Conservation (phyloP, 805 yeast species). For the Hanseniaspora clermontiae region DNA sequence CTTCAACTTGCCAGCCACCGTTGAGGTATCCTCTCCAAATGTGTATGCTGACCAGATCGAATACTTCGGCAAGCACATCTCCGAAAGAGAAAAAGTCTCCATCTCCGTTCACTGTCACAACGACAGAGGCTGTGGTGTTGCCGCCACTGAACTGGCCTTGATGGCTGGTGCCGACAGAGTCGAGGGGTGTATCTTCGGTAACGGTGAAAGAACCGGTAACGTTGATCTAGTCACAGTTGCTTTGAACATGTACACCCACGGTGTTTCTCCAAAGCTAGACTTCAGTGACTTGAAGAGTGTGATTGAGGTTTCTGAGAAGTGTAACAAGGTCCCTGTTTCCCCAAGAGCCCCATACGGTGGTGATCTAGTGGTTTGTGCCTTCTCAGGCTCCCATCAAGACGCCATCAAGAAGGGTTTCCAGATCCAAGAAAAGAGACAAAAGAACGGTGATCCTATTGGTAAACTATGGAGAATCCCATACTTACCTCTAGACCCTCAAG, state of each 20-base stretch:
- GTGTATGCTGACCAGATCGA: slow-evolving; percentile 72
- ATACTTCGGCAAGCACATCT: slow-evolving; percentile 53
- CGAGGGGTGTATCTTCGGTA: slow-evolving; percentile 72
- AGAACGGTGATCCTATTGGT: slow-evolving; percentile 33
- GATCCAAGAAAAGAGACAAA: slow-evolving; percentile 39
- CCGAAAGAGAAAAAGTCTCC: slow-evolving; percentile 58
- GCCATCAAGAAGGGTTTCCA: slow-evolving; percentile 57
- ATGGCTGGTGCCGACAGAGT: slow-evolving; percentile 80
- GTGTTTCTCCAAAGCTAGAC: slow-evolving; percentile 58
- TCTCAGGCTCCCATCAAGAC: slow-evolving; percentile 62
- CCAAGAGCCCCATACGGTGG: slow-evolving; percentile 76
- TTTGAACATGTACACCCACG: slow-evolving; percentile 65
- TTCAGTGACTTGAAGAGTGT: slow-evolving; percentile 55
- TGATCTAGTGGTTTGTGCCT: slow-evolving; percentile 65
- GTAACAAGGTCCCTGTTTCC: slow-evolving; percentile 63
- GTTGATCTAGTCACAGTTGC: slow-evolving; percentile 69
- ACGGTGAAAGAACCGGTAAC: slow-evolving; percentile 78
- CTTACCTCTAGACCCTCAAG: slow-evolving; percentile 70
- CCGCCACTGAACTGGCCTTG: slow-evolving; percentile 64
- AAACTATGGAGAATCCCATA: slow-evolving; percentile 54
- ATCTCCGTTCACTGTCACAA: slow-evolving; percentile 67
- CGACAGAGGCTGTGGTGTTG: slow-evolving; percentile 76
- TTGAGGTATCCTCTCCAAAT: slow-evolving; percentile 64
- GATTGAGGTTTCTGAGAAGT: slow-evolving; percentile 58
- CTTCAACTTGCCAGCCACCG: slow-evolving; percentile 71